A percentile compares a stretch with the other conserved stretches of the same genome.
These are phyloP conservation scores for Gaertneriomyces sp. DNA, from an alignment of 192 early-diverging fungal genomes.

Conservation along the genomic window DNA sequence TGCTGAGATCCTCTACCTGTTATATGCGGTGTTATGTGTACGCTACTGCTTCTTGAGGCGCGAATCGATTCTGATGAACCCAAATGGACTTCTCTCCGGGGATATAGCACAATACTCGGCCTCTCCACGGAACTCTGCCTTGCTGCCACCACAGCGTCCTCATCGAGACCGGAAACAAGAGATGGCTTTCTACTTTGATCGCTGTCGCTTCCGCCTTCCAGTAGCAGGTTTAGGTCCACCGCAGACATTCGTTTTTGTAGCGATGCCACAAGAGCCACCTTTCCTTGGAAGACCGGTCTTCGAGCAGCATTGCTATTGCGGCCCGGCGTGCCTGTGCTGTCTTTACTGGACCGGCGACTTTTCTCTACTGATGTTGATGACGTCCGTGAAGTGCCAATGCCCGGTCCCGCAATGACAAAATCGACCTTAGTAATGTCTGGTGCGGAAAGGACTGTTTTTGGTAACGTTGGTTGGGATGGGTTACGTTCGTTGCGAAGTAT, in stretches of 20 bases:
- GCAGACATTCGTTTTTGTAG: conserved; percentile 21
- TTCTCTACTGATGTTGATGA: conserved; percentile 5
- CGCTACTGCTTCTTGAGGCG: conserved; percentile 2
- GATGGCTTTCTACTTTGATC: too few species aligned
- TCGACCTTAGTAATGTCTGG: conserved; percentile 20
- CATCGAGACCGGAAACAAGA: too few species aligned
- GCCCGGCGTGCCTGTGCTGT: background rate
- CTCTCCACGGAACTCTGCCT: conserved; percentile 8
- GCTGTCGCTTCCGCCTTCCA: background rate
- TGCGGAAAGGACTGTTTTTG: conserved; percentile 6
- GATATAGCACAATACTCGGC: conserved; percentile 44
- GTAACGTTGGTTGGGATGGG: background rate
- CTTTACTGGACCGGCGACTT: conserved; percentile 5
- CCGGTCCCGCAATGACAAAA: conserved; percentile 23
- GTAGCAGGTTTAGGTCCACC: conserved; percentile 16
- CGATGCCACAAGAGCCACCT: conserved; percentile 17
- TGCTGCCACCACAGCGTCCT: too few species aligned
- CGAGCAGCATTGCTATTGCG: conserved; percentile 9
- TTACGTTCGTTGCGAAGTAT: too few species aligned
- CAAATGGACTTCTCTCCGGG: conserved; percentile 39
- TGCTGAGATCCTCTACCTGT: background rate
- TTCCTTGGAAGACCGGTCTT: conserved; percentile 22
- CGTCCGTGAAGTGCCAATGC: conserved; percentile 15
- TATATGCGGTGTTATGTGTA: background rate
- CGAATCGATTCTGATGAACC: conserved; percentile 14